Evolutionary conservation across 2,329 filamentous ascomycete species (phyloP).

Genomic region (Pseudogymnoascus sp.): DNA sequence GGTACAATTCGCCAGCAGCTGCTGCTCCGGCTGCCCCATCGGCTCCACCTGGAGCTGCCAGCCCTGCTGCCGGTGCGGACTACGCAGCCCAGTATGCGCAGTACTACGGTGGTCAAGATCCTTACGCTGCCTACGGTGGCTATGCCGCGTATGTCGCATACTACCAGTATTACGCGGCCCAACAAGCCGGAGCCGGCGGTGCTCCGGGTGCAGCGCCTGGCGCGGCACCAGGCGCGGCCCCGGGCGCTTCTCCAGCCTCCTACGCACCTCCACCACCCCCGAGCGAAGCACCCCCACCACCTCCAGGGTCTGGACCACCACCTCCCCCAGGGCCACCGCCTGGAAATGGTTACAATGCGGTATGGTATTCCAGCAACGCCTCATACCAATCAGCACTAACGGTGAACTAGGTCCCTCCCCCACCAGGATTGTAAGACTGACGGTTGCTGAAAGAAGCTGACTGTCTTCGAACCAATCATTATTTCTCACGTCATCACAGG

Average conservation of each 20-base stretch:
- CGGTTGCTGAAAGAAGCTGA: not conserved
- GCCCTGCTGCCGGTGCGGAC: conserved; percentile 44
- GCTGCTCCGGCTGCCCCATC: conserved; percentile 25
- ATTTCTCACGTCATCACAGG: not conserved
- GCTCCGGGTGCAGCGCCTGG: conserved; percentile 34
- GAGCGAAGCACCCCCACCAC: conserved; percentile 53
- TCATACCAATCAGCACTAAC: conserved; percentile 15
- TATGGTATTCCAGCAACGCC: conserved; percentile 11
- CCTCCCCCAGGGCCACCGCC: conserved; percentile 49
- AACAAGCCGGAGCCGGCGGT: conserved; percentile 30
- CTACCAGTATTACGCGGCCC: conserved; percentile 63
- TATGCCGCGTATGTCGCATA: conserved; percentile 71
- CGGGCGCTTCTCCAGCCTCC: conserved; percentile 29
- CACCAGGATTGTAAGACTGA: conserved; percentile 41
- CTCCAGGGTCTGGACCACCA: conserved; percentile 48
- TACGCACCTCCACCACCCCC: conserved; percentile 52
- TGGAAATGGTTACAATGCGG: conserved; percentile 53
- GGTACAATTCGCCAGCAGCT: conserved; percentile 27
- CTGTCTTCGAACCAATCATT: not conserved
- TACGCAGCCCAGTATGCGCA: conserved; percentile 78
- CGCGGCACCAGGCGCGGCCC: conserved; percentile 35
- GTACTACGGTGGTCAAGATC: conserved; percentile 69
- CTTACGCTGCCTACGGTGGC: conserved; percentile 85
- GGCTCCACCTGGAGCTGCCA: conserved; percentile 35
- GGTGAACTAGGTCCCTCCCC: conserved; percentile 42